phyloP scores from a whole-genome alignment of 257 asterid genomes.

The Nicotiana attenuata region DNA sequence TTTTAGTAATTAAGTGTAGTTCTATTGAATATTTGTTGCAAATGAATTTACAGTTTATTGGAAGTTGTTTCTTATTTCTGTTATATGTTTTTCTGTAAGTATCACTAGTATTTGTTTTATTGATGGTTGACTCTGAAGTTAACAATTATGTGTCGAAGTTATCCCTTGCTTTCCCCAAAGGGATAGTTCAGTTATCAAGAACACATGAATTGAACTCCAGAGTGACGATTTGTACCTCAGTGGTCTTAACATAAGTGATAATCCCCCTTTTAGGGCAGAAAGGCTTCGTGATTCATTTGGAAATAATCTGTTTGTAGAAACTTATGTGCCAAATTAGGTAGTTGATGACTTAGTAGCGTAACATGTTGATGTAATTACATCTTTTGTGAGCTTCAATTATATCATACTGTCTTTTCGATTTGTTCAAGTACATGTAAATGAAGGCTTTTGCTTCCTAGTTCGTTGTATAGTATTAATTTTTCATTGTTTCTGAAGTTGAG shows the following conservation, averaged over 20 bases:
- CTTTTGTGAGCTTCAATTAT: background rate
- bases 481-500: background rate
- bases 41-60: background rate
- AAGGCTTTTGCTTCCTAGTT: background rate
- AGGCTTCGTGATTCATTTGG: background rate
- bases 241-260: background rate
- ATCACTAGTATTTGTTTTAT: background rate
- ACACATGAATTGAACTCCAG: background rate
- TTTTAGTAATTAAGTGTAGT: background rate
- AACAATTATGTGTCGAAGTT: background rate
- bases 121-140: background rate
- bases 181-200: background rate
- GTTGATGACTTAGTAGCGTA: background rate
- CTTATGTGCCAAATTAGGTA: background rate
- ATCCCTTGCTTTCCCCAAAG: background rate
- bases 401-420: background rate
- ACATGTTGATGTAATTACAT: background rate
- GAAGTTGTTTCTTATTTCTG: background rate
- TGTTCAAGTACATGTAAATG: background rate
- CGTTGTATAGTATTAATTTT: background rate
- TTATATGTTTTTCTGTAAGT: background rate
- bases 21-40: background rate
- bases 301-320: background rate
- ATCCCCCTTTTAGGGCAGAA: background rate
- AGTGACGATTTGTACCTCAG: background rate